Evolutionary conservation across 257 asterid genomes (phyloP), one percentile per base, ranked within the genome.

Genomic region (Anisodus acutangulus): DNA sequence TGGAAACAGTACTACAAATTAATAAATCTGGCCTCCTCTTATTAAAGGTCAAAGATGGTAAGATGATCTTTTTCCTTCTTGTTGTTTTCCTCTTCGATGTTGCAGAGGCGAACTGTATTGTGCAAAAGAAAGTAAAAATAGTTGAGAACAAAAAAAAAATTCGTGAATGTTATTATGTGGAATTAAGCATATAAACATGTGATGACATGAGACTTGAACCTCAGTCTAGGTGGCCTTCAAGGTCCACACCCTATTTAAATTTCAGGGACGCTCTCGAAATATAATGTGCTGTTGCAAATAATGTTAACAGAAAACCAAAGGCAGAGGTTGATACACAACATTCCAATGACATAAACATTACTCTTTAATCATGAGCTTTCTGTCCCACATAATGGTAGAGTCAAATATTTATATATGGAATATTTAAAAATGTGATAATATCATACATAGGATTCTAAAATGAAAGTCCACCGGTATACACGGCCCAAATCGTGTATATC

Each of bases 271-370:
- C 62, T 17, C 19, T 55, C 62, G 6, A 55, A 55, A 55, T 55
- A 55, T 1, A 55, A 22, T 11, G 4, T 11, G 80, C 63, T 51
- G 81, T 76, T 51, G 22, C 81, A 76, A 45, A 51, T 76, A 51
- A 76, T 76, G 47, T 76, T 26, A 76, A 76, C 81, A 51, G 5
- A 26, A 76, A 76, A 76, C 81, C 81, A 51, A 63, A 76, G 81
- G 81, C 43, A 76, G 64, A 76, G 63, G 41, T 76, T 51, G 47
- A 51, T 51, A 76, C 81, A 26, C 63, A 13, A 76, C 22, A 31
- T 26, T 41, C 26, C 47, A 76, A 53, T 26, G 9, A 76, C 64
- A 76, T 13, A 22, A 13, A 76, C 81, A 76, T 76, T 49, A 76
- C 63, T 76, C 81, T 76, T 51, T 76, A 76, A 76, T 76, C 81